Base-by-base conservation (phyloP, 2,329 filamentous ascomycete species). In the Aureobasidium subglaciale region DNA sequence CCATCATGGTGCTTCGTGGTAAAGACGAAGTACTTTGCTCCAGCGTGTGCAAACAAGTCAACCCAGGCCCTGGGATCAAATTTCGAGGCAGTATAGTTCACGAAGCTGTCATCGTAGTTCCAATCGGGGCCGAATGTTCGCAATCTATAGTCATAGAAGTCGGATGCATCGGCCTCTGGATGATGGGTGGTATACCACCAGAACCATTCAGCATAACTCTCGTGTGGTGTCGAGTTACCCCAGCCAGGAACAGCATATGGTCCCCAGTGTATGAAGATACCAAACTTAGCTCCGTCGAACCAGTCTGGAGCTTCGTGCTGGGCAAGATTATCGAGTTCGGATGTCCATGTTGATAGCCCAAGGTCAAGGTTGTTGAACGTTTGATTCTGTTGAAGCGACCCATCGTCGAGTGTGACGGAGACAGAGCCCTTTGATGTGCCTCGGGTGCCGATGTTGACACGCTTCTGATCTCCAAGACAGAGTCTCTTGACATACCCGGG, bases 261-360 rank as follows among this genome's bases (percentile, higher is more conserved):
- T 0, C 80, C 80, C 65, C 80, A 83, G 58, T 83, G 80, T 34
- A 83, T 78, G 62, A 84, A 83, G 35, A 83, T 82, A 0, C 81
- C 80, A 59, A 72, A 83, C 56, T 84, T 83, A 20, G 71, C 76
- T 37, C 74, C 70, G 55, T 78, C 71, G 59, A 75, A 83, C 80
- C 80, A 82, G 5, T 72, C 68, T 0, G 78, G 78, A 11, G 72
- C 72, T 62, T 75, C 73, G 25, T 45, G 42, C 22, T 27, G 20
- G 1, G 42, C 22, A 9, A 45, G 25, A 11, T 9, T 27, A 7
- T 45, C 42, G 20, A 29, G 25, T 15, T 45, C 42, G 3, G 42
- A 10, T 2, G 42, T 29, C 20, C 25, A 45, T 3, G 15, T 9
- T 8, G 25, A 59, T 6, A 61, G 59, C 11, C 59, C 58, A 42